Percentiles rank a stretch among this genome's conserved stretches.
Conservation (phyloP, 257 asterid genomes). For the Solanum etuberosum region DNA sequence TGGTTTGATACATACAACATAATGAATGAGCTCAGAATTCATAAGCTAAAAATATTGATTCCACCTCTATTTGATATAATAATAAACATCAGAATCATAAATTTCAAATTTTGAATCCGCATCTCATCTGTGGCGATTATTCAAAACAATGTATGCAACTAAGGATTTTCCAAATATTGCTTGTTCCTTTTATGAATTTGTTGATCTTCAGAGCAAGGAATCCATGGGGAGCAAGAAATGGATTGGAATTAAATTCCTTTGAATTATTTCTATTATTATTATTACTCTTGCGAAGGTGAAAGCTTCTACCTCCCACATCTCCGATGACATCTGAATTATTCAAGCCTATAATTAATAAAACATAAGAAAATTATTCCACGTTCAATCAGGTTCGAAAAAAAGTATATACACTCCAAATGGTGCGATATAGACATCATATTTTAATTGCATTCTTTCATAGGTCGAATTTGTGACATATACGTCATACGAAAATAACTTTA, state of each 20-base stretch:
- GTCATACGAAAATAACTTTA: not conserved
- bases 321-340: conserved; percentile 55
- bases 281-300: conserved; percentile 39
- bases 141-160: not conserved
- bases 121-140: not conserved
- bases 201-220: not conserved
- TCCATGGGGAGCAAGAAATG: not conserved
- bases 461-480: not conserved
- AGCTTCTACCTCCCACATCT: conserved; percentile 53
- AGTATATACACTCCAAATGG: not conserved
- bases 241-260: not conserved
- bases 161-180: not conserved
- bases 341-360: conserved; percentile 29
- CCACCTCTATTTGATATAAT: not conserved
- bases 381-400: not conserved
- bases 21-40: not conserved
- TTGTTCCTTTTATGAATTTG: not conserved
- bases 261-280: not conserved
- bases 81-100: not conserved
- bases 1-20: not conserved
- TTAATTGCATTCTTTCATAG: not conserved
- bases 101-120: not conserved
- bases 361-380: not conserved
- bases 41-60: not conserved
- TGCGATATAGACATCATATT: not conserved